These are phyloP conservation scores for Paraconiothyrium sp. DNA, from an alignment of 2,329 filamentous ascomycete species.

Conservation along the genomic window DNA sequence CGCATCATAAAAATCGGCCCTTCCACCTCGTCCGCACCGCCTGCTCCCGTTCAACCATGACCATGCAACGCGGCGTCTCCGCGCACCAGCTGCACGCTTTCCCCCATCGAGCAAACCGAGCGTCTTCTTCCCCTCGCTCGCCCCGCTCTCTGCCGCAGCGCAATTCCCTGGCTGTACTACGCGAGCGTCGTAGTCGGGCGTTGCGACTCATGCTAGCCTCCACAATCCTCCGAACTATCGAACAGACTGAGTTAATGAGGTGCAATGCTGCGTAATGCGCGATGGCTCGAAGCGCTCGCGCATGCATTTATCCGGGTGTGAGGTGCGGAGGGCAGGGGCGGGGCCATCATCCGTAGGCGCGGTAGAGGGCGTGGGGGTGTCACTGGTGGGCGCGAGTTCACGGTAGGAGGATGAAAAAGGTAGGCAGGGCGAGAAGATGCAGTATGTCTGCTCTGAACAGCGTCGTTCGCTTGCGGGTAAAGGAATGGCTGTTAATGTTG, in stretches of 20 bases:
- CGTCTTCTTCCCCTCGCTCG: neutral
- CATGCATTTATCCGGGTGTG: slow-evolving; percentile 8
- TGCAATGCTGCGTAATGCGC: neutral
- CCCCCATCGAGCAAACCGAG: neutral
- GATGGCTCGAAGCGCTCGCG: neutral
- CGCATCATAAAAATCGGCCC: neutral
- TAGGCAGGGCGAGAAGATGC: neutral
- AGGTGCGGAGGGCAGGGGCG: neutral
- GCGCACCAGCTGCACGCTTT: neutral
- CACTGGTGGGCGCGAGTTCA: neutral
- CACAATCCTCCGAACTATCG: neutral
- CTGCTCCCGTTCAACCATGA: too few species aligned
- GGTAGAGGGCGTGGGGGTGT: neutral
- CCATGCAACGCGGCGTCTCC: neutral
- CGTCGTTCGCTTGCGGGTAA: slow-evolving; percentile 1
- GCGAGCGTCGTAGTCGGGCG: neutral
- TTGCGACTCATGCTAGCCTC: slow-evolving; percentile 5
- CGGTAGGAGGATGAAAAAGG: neutral
- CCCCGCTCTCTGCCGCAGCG: slow-evolving; percentile 4
- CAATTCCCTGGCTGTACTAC: neutral
- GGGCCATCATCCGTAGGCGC: neutral
- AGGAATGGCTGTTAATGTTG: neutral
- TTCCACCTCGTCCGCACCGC: neutral
- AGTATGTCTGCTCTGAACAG: too few species aligned
- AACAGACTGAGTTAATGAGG: neutral